A percentile compares a stretch with the other conserved stretches of the same genome.
phyloP scores from a whole-genome alignment of 2,329 filamentous ascomycete genomes.

The Microdochium nivale region DNA sequence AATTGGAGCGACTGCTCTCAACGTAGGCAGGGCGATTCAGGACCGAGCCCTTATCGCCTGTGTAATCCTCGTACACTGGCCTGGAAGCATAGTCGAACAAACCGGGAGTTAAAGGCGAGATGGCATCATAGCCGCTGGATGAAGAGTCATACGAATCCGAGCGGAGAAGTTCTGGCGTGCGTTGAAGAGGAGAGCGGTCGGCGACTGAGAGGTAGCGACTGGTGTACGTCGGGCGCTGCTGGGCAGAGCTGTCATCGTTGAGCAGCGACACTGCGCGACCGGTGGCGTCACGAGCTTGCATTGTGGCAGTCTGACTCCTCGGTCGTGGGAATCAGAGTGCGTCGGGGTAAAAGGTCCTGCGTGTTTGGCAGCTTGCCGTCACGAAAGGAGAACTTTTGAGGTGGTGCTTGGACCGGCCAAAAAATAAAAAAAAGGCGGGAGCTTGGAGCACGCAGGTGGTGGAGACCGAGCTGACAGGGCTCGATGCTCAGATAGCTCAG shows the following conservation, averaged over 20 bases:
- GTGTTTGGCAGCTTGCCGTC: not conserved
- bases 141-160: conserved; percentile 56
- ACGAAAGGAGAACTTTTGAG: not conserved
- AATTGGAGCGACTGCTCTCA: conserved; percentile 34
- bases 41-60: conserved; percentile 17
- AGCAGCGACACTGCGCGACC: conserved; percentile 52
- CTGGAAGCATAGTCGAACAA: conserved; percentile 32
- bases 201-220: conserved; percentile 26
- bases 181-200: conserved; percentile 35
- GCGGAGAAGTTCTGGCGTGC: conserved; percentile 48
- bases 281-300: conserved; percentile 47
- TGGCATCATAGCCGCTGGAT: conserved; percentile 39
- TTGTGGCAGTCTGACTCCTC: conserved; percentile 16
- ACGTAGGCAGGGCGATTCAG: conserved; percentile 33
- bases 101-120: conserved; percentile 47
- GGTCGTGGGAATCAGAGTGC: not conserved
- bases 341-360: not conserved
- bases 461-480: not conserved
- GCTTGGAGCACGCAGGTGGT: not conserved
- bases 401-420: not conserved
- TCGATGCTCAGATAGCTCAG: not conserved
- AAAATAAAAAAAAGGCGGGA: not conserved
- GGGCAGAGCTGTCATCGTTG: conserved; percentile 40
- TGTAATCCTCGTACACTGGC: conserved; percentile 26
- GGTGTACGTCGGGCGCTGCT: conserved; percentile 20